Evolutionary conservation across 2,329 filamentous ascomycete genomes (phyloP).

Genomic region (Diaporthe aspalathi): DNA sequence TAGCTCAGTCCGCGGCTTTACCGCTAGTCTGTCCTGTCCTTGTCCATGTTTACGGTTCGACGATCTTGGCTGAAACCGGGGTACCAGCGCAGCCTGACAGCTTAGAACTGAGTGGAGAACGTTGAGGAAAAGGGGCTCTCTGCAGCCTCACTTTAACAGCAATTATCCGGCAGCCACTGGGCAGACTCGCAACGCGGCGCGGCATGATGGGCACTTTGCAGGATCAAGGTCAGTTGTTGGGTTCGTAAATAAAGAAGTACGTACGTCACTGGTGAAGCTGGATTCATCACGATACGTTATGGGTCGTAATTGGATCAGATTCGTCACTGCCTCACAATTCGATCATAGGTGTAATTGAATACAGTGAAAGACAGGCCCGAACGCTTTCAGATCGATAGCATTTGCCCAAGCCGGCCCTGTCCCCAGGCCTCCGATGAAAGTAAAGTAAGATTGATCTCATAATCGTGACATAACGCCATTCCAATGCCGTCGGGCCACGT

Average conservation of each 20-base stretch:
- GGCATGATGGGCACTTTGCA: too few species aligned
- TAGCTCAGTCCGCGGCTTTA: background rate
- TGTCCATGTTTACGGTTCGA: constrained; percentile 9
- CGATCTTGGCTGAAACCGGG: constrained; percentile 21
- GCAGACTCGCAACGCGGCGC: too few species aligned
- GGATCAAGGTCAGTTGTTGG: too few species aligned
- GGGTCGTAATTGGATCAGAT: background rate
- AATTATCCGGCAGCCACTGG: background rate
- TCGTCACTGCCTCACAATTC: background rate
- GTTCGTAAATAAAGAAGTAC: too few species aligned
- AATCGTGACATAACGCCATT: constrained; percentile 7
- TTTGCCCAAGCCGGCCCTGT: background rate
- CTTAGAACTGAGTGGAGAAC: constrained; percentile 3
- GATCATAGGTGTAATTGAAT: background rate
- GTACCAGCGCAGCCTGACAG: background rate
- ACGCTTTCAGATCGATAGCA: too few species aligned
- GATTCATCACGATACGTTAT: too few species aligned
- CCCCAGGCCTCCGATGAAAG: background rate
- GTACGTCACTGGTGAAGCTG: too few species aligned
- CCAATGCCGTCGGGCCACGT: background rate
- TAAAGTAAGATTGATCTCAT: background rate
- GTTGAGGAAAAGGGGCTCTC: background rate
- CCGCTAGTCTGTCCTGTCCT: background rate
- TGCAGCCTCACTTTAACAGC: constrained; percentile 8
- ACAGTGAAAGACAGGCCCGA: background rate